A percentile compares a stretch with the other conserved stretches of the same genome.
phyloP scores from a whole-genome alignment of 352 stramenopile species.

The Phytopythium helicoides region DNA sequence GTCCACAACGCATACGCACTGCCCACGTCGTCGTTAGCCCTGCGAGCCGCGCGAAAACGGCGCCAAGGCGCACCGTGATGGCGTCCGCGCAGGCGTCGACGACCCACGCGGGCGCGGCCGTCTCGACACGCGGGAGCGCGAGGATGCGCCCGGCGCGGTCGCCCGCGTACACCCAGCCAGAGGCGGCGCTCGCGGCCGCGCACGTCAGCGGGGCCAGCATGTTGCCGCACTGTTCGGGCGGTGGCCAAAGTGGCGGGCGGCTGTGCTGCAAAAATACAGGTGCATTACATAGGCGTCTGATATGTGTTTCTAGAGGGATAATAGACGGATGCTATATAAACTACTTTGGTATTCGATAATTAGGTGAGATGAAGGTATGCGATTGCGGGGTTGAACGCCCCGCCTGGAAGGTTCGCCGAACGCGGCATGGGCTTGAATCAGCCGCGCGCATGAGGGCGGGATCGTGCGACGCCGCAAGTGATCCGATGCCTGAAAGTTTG shows the following conservation, averaged over 20 bases:
- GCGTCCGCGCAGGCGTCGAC: conserved; percentile 13
- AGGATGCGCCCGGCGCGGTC: conserved; percentile 4
- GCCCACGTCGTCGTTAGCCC: too few relatives aligned
- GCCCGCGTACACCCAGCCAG: conserved; percentile 1
- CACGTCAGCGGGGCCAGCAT: conserved; percentile 4
- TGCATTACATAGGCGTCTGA: too few relatives aligned
- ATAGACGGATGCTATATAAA: too few relatives aligned
- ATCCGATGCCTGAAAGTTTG: too few relatives aligned
- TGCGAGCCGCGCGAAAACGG: too few relatives aligned
- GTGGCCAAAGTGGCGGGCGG: too few relatives aligned
- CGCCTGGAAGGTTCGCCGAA: conserved; percentile 10
- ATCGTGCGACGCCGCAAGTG: too few relatives aligned
- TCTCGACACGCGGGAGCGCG: conserved; percentile 10
- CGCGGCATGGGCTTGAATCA: background rate
- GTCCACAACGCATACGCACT: conserved; percentile 36
- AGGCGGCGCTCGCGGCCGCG: background rate
- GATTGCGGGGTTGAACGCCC: background rate
- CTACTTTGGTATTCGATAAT: conserved; percentile 1
- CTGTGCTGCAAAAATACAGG: too few relatives aligned
- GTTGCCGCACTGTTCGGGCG: conserved; percentile 3
- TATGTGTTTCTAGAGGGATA: too few relatives aligned
- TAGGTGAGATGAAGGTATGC: background rate
- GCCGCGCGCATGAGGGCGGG: background rate
- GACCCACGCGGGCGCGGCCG: conserved; percentile 9
- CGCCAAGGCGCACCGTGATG: conserved; percentile 18